Evolutionary conservation across 2,329 filamentous ascomycete species (phyloP).

Genomic region (Aciculosporium take): DNA sequence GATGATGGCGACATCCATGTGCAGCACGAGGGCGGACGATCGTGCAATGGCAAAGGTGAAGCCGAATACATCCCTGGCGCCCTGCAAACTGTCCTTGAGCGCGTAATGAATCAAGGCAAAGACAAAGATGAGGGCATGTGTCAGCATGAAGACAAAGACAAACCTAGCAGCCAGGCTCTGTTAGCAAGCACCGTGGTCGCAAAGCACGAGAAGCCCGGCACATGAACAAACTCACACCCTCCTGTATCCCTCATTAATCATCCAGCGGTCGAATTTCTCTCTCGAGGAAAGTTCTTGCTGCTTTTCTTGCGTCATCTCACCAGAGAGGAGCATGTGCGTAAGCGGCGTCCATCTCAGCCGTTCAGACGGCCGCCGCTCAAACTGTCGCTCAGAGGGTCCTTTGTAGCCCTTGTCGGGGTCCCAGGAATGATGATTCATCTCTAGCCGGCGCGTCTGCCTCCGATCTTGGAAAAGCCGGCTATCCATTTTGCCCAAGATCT

Average conservation of each 20-base stretch:
- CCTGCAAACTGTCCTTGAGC: conserved; percentile 59
- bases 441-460: conserved; percentile 8
- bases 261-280: conserved; percentile 72
- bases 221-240: conserved; percentile 46
- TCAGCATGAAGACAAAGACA: conserved; percentile 58
- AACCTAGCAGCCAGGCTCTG: conserved; percentile 34
- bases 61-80: conserved; percentile 54
- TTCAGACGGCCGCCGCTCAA: conserved; percentile 55
- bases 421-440: conserved; percentile 18
- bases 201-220: not conserved
- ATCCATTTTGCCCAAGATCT: not conserved
- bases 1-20: conserved; percentile 69
- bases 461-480: not conserved
- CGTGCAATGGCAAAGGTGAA: conserved; percentile 65
- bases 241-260: conserved; percentile 78
- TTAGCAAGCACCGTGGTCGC: not conserved
- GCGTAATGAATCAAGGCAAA: conserved; percentile 72
- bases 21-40: conserved; percentile 60
- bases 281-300: conserved; percentile 52
- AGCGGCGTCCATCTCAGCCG: conserved; percentile 71
- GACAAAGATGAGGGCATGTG: conserved; percentile 63
- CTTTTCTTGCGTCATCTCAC: conserved; percentile 63
- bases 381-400: conserved; percentile 20
- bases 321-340: conserved; percentile 68
- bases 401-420: too few relatives aligned